These are phyloP conservation scores for Chlorella sp. DNA, from an alignment of 139 green algal genomes.

Conservation along the genomic window DNA sequence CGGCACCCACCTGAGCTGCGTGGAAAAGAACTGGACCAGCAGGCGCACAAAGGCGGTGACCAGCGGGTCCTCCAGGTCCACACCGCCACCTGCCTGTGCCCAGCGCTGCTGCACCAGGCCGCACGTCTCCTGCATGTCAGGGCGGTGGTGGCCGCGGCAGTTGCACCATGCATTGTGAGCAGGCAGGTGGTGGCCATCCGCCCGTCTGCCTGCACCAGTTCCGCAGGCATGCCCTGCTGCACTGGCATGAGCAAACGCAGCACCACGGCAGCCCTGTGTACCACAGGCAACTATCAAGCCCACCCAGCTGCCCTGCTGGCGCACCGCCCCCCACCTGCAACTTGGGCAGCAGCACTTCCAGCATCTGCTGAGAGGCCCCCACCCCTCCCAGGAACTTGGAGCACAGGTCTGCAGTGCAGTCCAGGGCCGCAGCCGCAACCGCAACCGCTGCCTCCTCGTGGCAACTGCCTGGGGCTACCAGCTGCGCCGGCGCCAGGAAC, in stretches of 20 bases:
- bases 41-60: constrained; percentile 25
- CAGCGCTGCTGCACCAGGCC: constrained; percentile 24
- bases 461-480: neutral
- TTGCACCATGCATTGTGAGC: too few relatives aligned
- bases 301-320: too few relatives aligned
- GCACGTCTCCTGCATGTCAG: too few relatives aligned
- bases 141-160: too few relatives aligned
- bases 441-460: neutral
- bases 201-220: too few relatives aligned
- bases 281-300: too few relatives aligned
- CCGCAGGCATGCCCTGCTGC: too few relatives aligned
- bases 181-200: too few relatives aligned
- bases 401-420: constrained; percentile 22
- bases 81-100: neutral
- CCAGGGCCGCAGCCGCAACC: constrained; percentile 9
- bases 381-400: neutral
- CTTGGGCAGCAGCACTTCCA: constrained; percentile 19
- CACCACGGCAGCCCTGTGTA: too few relatives aligned
- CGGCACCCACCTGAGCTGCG: neutral
- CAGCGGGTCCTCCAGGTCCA: constrained; percentile 1
- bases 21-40: constrained; percentile 12
- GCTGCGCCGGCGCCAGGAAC: neutral
- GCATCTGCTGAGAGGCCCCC: neutral
- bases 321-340: constrained; percentile 13
- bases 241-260: too few relatives aligned